Base-by-base conservation (phyloP, 805 yeast genomes). In the Candida yuanshanica region DNA sequence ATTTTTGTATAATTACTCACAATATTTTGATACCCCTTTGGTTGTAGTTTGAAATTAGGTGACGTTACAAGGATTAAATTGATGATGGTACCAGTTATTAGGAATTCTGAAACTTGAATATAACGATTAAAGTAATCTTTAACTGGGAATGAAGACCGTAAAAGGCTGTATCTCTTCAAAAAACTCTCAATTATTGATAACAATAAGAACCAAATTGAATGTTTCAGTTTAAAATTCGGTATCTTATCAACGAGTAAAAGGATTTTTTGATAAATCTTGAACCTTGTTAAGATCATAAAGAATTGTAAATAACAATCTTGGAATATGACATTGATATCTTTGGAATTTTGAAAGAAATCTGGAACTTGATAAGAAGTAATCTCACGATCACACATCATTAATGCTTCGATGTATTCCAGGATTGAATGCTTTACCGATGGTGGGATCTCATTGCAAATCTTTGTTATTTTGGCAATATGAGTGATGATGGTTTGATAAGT, bases 131-230 rank as follows among this genome's bases (percentile, higher is more conserved):
- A 9, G 25, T 44, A 34, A 17, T 48, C 50, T n/a, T 39, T 43
- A 4, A 44, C 41, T 4, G 49, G 51, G 33, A 46, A 50, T 12
- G 47, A 18, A 20, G 35, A 40, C 12, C 46, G 37, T 13, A 51
- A 32, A 17, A 48, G 46, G 20, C 38, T 44, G 36, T 53, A 51
- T 22, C 44, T 42, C 22, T 47, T 50, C 20, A 53, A 26, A 35
- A 50, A 53, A 22, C 49, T 44, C 23, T 51, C 53, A 2, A 48
- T 39, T 7, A 51, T 51, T 10, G 57, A 53, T n/a, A 49, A 34
- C 48, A 51, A 42, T 11, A 53, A 22, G 13, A 50, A 48, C 56
- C 54, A 50, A 6, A 47, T 42, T 1, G 50, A 49, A n/a, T 41
- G 42, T 20, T 41, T 45, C 5, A 43, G 41, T 3, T 43, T 37